Evolutionary conservation across 306 rosid genomes (phyloP), one percentile per base, ranked within the genome.

Genomic region (Malus sylvestris): DNA sequence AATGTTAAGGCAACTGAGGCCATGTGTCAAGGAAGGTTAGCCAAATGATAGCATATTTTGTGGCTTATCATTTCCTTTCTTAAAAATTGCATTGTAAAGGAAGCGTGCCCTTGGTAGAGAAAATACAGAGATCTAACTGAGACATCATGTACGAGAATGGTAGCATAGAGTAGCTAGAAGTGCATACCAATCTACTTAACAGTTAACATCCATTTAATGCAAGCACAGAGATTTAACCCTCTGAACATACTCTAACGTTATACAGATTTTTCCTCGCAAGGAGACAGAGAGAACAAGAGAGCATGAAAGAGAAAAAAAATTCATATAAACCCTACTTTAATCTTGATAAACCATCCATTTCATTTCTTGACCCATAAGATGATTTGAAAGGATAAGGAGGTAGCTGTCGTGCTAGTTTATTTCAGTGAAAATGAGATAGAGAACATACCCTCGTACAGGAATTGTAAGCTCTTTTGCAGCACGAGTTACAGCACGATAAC

Each of bases 401-500:
- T 61, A 16, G 29, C 27, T 19, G 49, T 66, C 23, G 8, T 66
- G 44, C 40, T 18, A 11, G 25, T 35, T 33, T 35, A 66, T 13
- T 35, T 20, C 35, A 14, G 49, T 10, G 27, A 57, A 27, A 57
- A 18, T 70, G 23, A 68, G 40, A 29, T 67, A 71, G 76, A 29
- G 51, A 75, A 55, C 84, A 71, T 87, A 93, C 93, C 97, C 97
- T 85, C 96, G 89, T 71, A 93, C 98, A 51, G 97, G 97, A 83
- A 93, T 79, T 45, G 90, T 86, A 70, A 84, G 91, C 77, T 83
- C 87, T 78, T 88, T 93, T 6, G 97, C 97, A 77, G 96, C 98
- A 84, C 16, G 71, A 79, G 89, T 87, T 80, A 93, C 93, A 58
- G 88, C 92, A 59, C 72, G 88, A 49, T 87, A 93, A 33, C 97